Evolutionary conservation across 352 stramenopile genomes (phyloP), one percentile per base, ranked within the genome.

Genomic region (Blastocystis sp.): DNA sequence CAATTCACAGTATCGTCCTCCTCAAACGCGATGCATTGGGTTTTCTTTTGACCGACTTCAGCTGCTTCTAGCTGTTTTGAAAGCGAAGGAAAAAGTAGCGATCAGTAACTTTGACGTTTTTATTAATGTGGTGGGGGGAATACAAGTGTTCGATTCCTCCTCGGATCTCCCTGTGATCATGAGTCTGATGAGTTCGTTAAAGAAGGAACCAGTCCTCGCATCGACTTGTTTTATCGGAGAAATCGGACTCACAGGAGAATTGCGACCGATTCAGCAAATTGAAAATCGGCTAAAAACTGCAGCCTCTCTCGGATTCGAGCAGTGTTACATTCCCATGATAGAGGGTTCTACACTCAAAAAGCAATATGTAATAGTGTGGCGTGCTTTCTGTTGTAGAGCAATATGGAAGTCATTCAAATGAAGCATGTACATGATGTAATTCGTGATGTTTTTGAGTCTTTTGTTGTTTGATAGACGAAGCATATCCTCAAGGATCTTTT

Each of bases 141-240:
- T 88, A 26, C 62, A 88, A 29, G 66, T 88, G 66, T 47, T 64
- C 5, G 77, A 88, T 13, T 61, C 66, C 11, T 56, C 53, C 2
- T 62, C 66, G 20, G 77, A 88, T 43, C 47, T 88, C 13, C 77
- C 77, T 26, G 62, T 88, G 45, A 61, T 79, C 7, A 63, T 88
- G 62, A 79, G 62, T 77, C 66, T 88, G 77, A 7, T 88, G 2
- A 63, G 37, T 39, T 73, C 77, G n/a, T 3, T 88, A 8, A 88
- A 88, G 66, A 88, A 64, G 8, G 41, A 79, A 20, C 9, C 62
- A 8, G 23, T 88, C 3, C 43, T 47, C 18, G 55, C 62, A n/a
- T 76, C 62, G 1, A 79, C 43, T 6, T 88, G 77, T 43, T 88
- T 88, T 43, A 69, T 88, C 23, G 77, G 77, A 20, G 77, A 88